Evolutionary conservation across 768 basidiomycete genomes (phyloP).

Genomic region (Phlebiopsis gigantea): DNA sequence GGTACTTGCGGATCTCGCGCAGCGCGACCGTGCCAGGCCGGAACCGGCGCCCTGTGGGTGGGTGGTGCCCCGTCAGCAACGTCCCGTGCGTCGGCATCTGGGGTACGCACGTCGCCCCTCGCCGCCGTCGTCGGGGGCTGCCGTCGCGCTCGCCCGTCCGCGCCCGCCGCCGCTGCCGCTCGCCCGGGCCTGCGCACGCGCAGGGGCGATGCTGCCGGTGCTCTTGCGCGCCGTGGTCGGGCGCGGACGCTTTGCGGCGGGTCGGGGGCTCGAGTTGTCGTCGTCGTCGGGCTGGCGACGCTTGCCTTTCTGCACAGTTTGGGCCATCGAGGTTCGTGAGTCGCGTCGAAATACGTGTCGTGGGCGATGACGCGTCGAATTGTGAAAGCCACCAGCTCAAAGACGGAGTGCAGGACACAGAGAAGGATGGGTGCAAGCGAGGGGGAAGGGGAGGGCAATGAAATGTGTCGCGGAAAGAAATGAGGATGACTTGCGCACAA

Average conservation of each 20-base stretch:
- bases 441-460: neutral
- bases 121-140: slow-evolving; percentile 18
- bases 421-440: neutral
- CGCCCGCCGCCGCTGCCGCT: slow-evolving; percentile 15
- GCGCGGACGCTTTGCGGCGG: slow-evolving; percentile 42
- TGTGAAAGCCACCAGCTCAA: too few species aligned
- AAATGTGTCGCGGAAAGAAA: neutral
- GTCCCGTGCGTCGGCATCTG: neutral
- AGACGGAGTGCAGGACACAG: neutral
- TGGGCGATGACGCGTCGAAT: neutral
- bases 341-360: neutral
- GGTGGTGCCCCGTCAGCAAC: neutral
- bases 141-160: slow-evolving; percentile 14
- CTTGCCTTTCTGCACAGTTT: slow-evolving; percentile 61
- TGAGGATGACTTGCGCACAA: neutral
- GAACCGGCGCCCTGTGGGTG: slow-evolving; percentile 49
- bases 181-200: slow-evolving; percentile 11
- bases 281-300: slow-evolving; percentile 22
- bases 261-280: slow-evolving; percentile 38
- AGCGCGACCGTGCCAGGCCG: slow-evolving; percentile 88
- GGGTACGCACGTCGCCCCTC: neutral
- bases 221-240: slow-evolving; percentile 76
- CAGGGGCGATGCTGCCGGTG: slow-evolving; percentile 63
- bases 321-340: slow-evolving; percentile 46
- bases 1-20: slow-evolving; percentile 91